Evolutionary conservation across 2,329 filamentous ascomycete species (phyloP), one percentile per base, ranked within the genome.

Genomic region (Aspergillus quadrilineatus): DNA sequence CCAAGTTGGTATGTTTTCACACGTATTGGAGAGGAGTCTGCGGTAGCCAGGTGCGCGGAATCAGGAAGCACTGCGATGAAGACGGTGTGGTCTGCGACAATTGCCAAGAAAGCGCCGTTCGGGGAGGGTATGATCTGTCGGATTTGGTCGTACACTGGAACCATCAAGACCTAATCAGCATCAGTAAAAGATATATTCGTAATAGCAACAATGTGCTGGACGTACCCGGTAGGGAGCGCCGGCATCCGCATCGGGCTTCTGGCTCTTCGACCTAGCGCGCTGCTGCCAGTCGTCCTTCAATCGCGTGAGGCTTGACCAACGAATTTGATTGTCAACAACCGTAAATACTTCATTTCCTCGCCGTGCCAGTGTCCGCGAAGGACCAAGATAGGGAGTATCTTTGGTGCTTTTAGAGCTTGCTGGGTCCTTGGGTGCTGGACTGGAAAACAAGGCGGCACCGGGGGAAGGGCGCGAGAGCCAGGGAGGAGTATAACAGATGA

Each of bases 1-100:
- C 93, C 93, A n/a, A 97, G 81, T 17, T 93, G 93, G 76, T 90
- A 95, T 52, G 90, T 90, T 73, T 90, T 95, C 30, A 92, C 81
- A 68, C 89, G 90, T 66, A 96, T 80, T 4, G 87, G 85, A 8
- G 83, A 80, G 46, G 76, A 79, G 67, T 93, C 90, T 45, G 82
- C 80, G 57, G 85, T 83, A 14, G 85, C 86, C 32, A 97, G 84
- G 66, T 92, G 88, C 7, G 88, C 85, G 0, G 88, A 80, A 63
- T 95, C 89, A 28, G 93, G 93, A 4, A 97, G 80, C n/a, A 92
- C 79, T 55, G 90, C 88, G 65, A 97, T 87, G 69, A 96, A 91
- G 42, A 96, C 85, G 1, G 92, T 97, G 69, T 97, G 89, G 8
- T 87, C 85, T 1, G 93, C 96, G 50, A 93, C 78, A 54, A 97